Base-by-base conservation (phyloP, 1,284 basidiomycete species). In the Ustilago lituana region DNA sequence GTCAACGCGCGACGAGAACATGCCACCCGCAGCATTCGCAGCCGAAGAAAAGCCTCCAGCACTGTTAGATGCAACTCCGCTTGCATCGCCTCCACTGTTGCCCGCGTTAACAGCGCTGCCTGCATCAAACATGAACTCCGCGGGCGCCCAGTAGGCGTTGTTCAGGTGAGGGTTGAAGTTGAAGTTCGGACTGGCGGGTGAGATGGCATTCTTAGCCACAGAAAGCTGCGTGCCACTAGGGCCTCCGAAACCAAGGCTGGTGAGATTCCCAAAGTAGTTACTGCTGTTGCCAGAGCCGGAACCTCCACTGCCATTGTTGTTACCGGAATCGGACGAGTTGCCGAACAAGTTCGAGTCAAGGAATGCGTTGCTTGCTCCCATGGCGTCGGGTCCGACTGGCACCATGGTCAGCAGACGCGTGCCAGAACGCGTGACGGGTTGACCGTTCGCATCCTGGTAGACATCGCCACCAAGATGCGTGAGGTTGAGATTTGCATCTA, bases 81-180 rank as follows among this genome's bases (percentile, higher is more conserved):
- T n/a, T n/a, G n/a, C n/a, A n/a, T 11, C 24, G 10, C 22, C 39
- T 3, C n/a, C 20, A 26, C 37, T 23, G n/a, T 11, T 19, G 10
- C 22, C 39, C 1, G 14, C 20, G 20, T 31, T 23, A 12, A 36
- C 10, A 14, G 23, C 33, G 15, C 23, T 38, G 36, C 31, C 53
- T 15, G 31, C 14, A 15, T 58, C 49, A 31, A 51, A 49, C 7
- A 56, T 58, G 17, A 62, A 49, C 36, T 66, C 60, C 17, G 68
- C 58, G 15, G 61, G 59, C 7, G 64, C 58, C 64, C 64, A 72
- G 31, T 62, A 58, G n/a, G 64, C 65, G 24, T 73, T 72, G 58
- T 76, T 74, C 31, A 74, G 61, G 29, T 69, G 63, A 23, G 73
- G 73, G 46, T 74, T 74, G 48, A 74, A 58, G 64, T 74, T 74